These are phyloP conservation scores for Limnanthes douglasii DNA, from an alignment of 345 rosid species.

Conservation along the genomic window DNA sequence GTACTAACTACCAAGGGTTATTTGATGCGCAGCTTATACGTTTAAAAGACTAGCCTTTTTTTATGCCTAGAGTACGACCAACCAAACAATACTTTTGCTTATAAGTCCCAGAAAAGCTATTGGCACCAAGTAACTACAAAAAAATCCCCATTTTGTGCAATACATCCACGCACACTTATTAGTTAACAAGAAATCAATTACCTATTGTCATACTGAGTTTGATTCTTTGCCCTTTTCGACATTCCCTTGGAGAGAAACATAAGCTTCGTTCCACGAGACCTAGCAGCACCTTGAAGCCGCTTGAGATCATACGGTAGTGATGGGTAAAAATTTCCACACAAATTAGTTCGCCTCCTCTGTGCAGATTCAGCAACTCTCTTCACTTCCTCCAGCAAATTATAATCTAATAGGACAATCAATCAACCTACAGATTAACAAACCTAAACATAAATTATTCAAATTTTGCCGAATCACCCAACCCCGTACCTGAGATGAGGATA, in stretches of 20 bases:
- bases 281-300: constrained; percentile 37
- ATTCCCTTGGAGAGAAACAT: constrained; percentile 56
- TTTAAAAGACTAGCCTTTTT: too few relatives aligned
- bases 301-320: constrained; percentile 21
- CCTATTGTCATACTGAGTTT: constrained; percentile 30
- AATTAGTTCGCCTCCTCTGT: constrained; percentile 31
- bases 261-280: constrained; percentile 41
- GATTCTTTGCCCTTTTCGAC: constrained; percentile 58
- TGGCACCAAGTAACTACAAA: too few relatives aligned
- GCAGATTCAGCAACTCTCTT: constrained; percentile 76
- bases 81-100: too few relatives aligned
- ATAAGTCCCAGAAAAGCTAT: too few relatives aligned
- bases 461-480: too few relatives aligned
- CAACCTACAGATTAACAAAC: neutral
- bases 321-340: constrained; percentile 20
- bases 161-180: too few relatives aligned
- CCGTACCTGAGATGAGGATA: constrained; percentile 61
- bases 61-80: too few relatives aligned
- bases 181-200: constrained; percentile 4
- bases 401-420: constrained; percentile 26
- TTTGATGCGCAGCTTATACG: too few relatives aligned
- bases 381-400: constrained; percentile 66
- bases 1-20: too few relatives aligned
- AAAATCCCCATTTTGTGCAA: too few relatives aligned
- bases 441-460: neutral